Conservation (phyloP, 108 stramenopile species). For the Cyclotella kingstonii region DNA sequence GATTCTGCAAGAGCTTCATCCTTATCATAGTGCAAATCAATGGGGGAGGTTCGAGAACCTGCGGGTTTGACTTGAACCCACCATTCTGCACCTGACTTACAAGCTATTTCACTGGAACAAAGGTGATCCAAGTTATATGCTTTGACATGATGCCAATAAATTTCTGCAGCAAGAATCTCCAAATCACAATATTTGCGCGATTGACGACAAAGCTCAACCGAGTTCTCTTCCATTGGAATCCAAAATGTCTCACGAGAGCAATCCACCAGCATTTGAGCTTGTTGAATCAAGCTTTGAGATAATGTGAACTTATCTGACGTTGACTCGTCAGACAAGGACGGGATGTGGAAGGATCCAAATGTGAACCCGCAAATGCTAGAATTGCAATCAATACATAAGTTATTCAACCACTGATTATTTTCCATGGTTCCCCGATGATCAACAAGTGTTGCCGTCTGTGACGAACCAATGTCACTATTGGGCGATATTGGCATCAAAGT, state of each 20-base stretch:
- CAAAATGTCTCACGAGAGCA: conserved; percentile 74
- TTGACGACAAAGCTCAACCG: neutral
- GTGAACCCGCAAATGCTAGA: conserved; percentile 20
- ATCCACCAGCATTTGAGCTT: conserved; percentile 54
- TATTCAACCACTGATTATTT: neutral
- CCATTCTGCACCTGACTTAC: conserved; percentile 66
- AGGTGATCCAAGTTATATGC: conserved; percentile 40
- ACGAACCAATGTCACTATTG: neutral
- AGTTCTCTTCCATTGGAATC: conserved; percentile 33
- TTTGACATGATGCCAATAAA: conserved; percentile 55
- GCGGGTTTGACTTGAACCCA: conserved; percentile 82
- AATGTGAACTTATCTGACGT: neutral
- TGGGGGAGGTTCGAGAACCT: conserved; percentile 32
- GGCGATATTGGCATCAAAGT: neutral
- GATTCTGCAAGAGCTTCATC: conserved; percentile 82
- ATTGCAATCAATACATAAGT: conserved; percentile 30
- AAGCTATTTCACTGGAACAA: too few species aligned
- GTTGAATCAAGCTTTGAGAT: conserved; percentile 36
- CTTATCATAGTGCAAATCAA: conserved; percentile 91
- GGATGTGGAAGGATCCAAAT: conserved; percentile 13
- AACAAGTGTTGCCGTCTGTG: too few species aligned
- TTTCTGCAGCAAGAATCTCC: conserved; percentile 59
- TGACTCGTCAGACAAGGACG: neutral
- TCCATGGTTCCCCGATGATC: neutral
- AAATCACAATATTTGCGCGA: conserved; percentile 39